Evolutionary conservation across 2,329 filamentous ascomycete genomes (phyloP), one percentile per base, ranked within the genome.

Genomic region (Xylaria arbuscula): DNA sequence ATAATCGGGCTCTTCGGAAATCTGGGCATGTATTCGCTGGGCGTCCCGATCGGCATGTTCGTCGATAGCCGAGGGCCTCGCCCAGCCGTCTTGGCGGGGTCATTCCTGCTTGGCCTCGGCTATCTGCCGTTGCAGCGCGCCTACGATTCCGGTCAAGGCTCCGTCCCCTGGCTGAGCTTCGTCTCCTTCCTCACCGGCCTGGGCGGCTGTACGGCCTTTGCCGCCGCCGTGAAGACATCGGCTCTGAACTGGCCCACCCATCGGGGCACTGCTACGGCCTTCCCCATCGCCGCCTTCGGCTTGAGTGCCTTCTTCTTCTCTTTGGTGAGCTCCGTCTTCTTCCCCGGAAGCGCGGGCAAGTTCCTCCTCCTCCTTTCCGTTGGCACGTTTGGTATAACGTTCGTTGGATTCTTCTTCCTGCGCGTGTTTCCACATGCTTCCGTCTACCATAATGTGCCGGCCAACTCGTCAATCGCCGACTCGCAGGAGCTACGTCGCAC

Each of bases 231-330:
- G 77, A 99, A 99, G 78, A 84, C 84, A 78, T 94, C 92, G 58
- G 94, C 94, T 10, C 86, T 96, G 72, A 98, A 98, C 81, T 98
- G 94, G 89, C 95, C 95, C 13, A 88, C 91, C 67, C 92, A 97
- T 78, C 89, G 96, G 71, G 96, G 96, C 64, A 97, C 95, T 3
- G 96, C 96, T 6, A 98, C 96, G 6, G 94, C 94, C 1, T 96
- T 98, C 75, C 95, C 96, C 6, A 82, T 98, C 64, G 93, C 96
- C 65, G 94, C 93, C 2, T 98, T 98, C 77, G 96, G 96, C 2
- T 83, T 99, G 66, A 98, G 94, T 78, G 96, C 96, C 63, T 96
- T 99, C 81, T 97, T 98, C 83, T 99, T 98, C 82, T 95, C 96
- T 0, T 86, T 90, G 2, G 81, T 97, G 40, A 93, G 93, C 24